Conservation (phyloP, 31 red algal species). For the Porphyra umbilicalis region DNA sequence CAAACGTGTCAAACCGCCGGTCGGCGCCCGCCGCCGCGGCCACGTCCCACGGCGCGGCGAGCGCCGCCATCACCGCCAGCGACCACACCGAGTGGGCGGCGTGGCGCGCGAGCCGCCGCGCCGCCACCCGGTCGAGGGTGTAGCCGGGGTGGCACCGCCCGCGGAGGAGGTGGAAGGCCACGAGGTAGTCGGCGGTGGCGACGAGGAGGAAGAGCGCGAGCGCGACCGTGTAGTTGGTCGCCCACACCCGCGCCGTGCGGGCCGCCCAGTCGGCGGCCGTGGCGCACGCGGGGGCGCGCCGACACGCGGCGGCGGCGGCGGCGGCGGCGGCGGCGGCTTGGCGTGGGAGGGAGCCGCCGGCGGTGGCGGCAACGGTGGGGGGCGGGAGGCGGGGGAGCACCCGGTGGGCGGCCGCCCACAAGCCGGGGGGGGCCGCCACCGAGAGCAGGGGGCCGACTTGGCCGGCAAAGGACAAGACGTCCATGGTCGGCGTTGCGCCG, state of each 20-base stretch:
- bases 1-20: background rate
- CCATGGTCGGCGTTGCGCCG: too few relatives aligned
- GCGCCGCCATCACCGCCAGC: background rate
- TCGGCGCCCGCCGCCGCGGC: background rate
- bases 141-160: background rate
- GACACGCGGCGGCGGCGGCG: background rate
- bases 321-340: background rate
- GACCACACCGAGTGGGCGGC: background rate
- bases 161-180: background rate
- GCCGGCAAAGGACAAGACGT: too few relatives aligned
- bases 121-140: background rate
- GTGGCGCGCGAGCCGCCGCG: background rate
- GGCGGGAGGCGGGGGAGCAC: background rate
- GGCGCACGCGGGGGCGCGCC: background rate
- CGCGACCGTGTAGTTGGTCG: background rate
- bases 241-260: background rate
- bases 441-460: too few relatives aligned
- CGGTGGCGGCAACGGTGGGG: background rate
- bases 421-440: too few relatives aligned
- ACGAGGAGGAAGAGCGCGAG: background rate
- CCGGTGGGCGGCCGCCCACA: background rate
- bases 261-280: background rate
- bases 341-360: background rate
- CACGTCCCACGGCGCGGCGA: background rate
- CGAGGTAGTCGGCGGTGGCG: background rate